phyloP scores from a whole-genome alignment of 306 rosid species.

The Prunus mira region DNA sequence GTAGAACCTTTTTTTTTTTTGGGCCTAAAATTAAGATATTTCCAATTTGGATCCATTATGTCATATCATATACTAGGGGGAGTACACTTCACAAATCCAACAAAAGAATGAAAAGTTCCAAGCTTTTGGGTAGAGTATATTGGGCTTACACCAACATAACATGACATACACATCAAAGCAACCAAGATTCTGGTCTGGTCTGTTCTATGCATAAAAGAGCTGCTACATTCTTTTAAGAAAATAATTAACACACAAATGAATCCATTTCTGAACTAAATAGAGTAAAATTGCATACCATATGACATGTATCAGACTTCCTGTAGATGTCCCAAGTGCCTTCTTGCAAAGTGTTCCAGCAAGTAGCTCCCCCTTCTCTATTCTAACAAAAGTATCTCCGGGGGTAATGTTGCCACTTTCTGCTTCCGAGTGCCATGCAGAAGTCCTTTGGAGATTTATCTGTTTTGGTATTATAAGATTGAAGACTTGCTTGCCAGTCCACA shows the following conservation, averaged over 20 bases:
- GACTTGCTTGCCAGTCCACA: slow-evolving; percentile 99
- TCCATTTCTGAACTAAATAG: neutral
- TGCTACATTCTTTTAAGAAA: no score
- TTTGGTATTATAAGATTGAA: slow-evolving; percentile 96
- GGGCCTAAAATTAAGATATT: no score
- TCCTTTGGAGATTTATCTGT: slow-evolving; percentile 78
- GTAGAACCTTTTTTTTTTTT: no score
- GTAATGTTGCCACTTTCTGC: slow-evolving; percentile 69
- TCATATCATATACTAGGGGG: no score
- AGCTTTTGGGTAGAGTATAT: no score
- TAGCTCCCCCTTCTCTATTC: slow-evolving; percentile 95
- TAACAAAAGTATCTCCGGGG: slow-evolving; percentile 91
- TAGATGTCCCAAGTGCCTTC: slow-evolving; percentile 86
- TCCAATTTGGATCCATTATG: no score
- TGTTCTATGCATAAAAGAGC: no score
- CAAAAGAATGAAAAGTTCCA: no score
- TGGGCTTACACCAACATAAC: neutral
- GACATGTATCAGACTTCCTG: slow-evolving; percentile 97
- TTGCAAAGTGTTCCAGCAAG: slow-evolving; percentile 96
- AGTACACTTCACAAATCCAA: no score
- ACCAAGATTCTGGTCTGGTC: no score
- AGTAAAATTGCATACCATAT: slow-evolving; percentile 60
- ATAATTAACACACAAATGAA: neutral
- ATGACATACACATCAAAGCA: neutral
- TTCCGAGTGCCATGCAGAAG: slow-evolving; percentile 92